Percentiles rank a stretch among this genome's conserved stretches.
phyloP scores from a whole-genome alignment of 192 early-diverging fungal species.

The Coemansia sp. region DNA sequence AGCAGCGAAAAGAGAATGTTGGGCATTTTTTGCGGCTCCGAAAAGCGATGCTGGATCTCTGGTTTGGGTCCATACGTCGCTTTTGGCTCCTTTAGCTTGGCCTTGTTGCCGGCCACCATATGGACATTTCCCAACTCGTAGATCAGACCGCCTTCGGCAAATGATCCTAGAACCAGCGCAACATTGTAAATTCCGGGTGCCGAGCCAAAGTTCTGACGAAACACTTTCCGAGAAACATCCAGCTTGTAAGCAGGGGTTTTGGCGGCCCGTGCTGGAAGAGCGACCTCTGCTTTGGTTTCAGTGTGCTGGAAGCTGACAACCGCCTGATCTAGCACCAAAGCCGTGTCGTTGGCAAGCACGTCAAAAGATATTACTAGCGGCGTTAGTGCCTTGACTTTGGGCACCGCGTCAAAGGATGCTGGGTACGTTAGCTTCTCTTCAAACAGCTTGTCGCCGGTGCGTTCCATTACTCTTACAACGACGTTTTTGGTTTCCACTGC shows the following conservation, averaged over 20 bases:
- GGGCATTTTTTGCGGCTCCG: conserved; percentile 43
- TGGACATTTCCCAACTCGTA: conserved; percentile 34
- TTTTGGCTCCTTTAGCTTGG: not conserved
- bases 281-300: conserved; percentile 23
- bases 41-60: conserved; percentile 48
- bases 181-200: conserved; percentile 28
- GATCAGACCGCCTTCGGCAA: conserved; percentile 25
- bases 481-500: conserved; percentile 21
- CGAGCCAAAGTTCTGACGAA: conserved; percentile 24
- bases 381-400: conserved; percentile 23
- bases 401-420: conserved; percentile 10
- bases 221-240: conserved; percentile 35
- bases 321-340: conserved; percentile 39
- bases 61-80: conserved; percentile 19
- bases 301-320: conserved; percentile 36
- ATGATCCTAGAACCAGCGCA: conserved; percentile 42
- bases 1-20: conserved; percentile 31
- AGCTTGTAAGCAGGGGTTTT: conserved; percentile 21
- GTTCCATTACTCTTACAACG: conserved; percentile 38
- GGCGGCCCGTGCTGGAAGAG: conserved; percentile 20
- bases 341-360: conserved; percentile 1
- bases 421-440: conserved; percentile 23
- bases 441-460: conserved; percentile 48
- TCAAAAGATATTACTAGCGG: conserved; percentile 37
- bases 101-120: conserved; percentile 14